These are phyloP conservation scores for Mycena latifolia DNA, from an alignment of 768 basidiomycete species.

Conservation along the genomic window DNA sequence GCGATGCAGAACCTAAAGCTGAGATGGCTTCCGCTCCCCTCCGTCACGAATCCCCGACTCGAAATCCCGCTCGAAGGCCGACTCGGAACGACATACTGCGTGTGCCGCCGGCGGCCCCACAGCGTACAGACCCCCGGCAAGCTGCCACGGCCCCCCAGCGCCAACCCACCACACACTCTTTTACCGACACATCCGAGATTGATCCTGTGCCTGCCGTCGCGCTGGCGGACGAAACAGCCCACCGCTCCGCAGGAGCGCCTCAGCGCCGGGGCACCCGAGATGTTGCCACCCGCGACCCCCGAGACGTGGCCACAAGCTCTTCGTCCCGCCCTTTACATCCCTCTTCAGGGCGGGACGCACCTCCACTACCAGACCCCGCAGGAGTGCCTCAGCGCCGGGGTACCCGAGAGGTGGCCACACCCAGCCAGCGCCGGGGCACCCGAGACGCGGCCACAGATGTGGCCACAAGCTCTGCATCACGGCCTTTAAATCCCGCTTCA, in stretches of 20 bases:
- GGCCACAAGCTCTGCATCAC: neutral
- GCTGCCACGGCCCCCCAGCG: constrained; percentile 2
- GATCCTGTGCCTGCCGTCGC: constrained; percentile 1
- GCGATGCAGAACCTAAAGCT: constrained; percentile 19
- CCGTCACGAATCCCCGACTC: constrained; percentile 10
- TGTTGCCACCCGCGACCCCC: neutral
- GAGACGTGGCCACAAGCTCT: constrained; percentile 1
- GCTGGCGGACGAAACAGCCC: constrained; percentile 3
- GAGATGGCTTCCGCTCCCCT: neutral
- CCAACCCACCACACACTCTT: constrained; percentile 18
- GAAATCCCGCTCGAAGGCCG: neutral
- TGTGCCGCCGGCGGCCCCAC: constrained; percentile 1
- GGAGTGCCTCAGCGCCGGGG: neutral
- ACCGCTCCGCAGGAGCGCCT: neutral
- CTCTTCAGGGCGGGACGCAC: no score
- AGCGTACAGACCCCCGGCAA: constrained; percentile 10
- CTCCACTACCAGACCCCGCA: no score
- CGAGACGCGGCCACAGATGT: neutral
- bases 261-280: constrained; percentile 22
- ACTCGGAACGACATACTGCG: constrained; percentile 15
- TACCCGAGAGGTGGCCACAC: neutral
- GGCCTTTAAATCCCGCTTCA: constrained; percentile 8
- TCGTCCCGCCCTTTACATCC: no score
- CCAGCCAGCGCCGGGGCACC: constrained; percentile 2
- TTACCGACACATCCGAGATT: neutral